phyloP scores from a whole-genome alignment of 2,329 filamentous ascomycete species.

The Cercospora sp. region DNA sequence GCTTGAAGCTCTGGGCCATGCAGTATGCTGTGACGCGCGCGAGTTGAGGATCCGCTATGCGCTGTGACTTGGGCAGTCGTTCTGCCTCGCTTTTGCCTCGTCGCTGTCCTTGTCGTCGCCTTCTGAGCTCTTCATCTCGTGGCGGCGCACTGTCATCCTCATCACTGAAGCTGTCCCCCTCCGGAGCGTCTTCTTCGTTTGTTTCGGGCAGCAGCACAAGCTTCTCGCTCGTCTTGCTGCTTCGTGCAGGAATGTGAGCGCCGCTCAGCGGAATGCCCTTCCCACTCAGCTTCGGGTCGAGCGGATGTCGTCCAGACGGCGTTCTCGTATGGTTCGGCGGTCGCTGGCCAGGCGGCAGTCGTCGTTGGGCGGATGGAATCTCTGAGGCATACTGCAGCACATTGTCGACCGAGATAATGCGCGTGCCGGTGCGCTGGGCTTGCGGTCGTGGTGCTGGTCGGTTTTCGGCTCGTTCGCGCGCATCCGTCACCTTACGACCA shows the following conservation, averaged over 20 bases:
- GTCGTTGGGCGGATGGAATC: conserved; percentile 89
- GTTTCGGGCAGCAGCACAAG: conserved; percentile 91
- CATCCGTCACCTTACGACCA: conserved; percentile 27
- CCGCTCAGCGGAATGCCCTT: conserved; percentile 44
- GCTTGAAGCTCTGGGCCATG: conserved; percentile 89
- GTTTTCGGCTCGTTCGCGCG: conserved; percentile 22
- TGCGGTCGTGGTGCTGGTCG: conserved; percentile 26
- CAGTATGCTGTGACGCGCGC: conserved; percentile 93
- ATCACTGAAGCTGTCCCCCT: conserved; percentile 54
- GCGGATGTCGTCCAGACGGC: conserved; percentile 52
- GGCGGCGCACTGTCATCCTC: conserved; percentile 58
- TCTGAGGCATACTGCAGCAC: conserved; percentile 92
- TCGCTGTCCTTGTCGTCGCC: conserved; percentile 61
- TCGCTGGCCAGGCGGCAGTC: conserved; percentile 62
- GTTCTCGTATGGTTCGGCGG: conserved; percentile 51
- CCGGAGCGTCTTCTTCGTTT: conserved; percentile 52
- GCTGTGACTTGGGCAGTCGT: conserved; percentile 80
- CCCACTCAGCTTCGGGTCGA: conserved; percentile 57
- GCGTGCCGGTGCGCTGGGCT: conserved; percentile 50
- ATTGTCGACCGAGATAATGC: conserved; percentile 86
- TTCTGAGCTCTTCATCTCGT: conserved; percentile 66
- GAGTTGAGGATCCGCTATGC: conserved; percentile 72
- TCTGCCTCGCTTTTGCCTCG: conserved; percentile 87
- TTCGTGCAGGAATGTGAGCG: conserved; percentile 73
- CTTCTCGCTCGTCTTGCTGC: conserved; percentile 94